Base-by-base conservation (phyloP, 495 filamentous ascomycete genomes). In the Xylaria telfairii region DNA sequence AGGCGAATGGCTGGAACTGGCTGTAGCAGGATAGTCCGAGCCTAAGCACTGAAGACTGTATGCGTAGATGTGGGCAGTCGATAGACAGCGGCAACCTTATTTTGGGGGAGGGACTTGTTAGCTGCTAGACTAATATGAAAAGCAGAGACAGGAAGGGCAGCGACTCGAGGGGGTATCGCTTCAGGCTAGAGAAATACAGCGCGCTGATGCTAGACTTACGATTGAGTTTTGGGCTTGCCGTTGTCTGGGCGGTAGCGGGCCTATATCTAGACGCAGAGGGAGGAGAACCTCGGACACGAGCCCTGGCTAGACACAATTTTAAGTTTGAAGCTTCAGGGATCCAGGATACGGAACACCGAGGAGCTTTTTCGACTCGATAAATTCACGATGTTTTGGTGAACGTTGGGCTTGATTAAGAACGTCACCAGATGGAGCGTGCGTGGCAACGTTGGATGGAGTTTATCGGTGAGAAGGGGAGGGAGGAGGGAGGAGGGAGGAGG, bases 191-290 rank as follows among this genome's bases (percentile, higher is more conserved):
- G n/a, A 10, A 7, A 42, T 28, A 26, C 21, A 42, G 59, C 9
- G 28, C 21, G 24, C 61, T 65, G 44, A 51, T 65, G 44, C 42
- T 65, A 37, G 62, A 65, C 62, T 65, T 66, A 56, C 71, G 73
- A 75, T 72, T 75, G 57, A 71, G 73, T 77, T 77, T 41, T 66
- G 51, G 46, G 24, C 62, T 73, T 51, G 65, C 62, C 56, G 34
- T 42, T 12, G 49, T 41, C 37, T 30, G 19, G 34, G 34, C 10
- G 44, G 3, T 24, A 26, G 26, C 15, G 24, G 53, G 53, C 26
- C 59, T 62, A 42, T 46, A 42, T 62, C 59, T 62, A 21, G 30
- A 17, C 13, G 34, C 3, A 37, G 34, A 37, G 34, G 34, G 34
- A 37, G 34, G 34, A 37, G 34, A 8, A 37, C 4, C 15, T 49